Conservation (phyloP, 2,329 filamentous ascomycete genomes). For the Sarocladium oryzae region DNA sequence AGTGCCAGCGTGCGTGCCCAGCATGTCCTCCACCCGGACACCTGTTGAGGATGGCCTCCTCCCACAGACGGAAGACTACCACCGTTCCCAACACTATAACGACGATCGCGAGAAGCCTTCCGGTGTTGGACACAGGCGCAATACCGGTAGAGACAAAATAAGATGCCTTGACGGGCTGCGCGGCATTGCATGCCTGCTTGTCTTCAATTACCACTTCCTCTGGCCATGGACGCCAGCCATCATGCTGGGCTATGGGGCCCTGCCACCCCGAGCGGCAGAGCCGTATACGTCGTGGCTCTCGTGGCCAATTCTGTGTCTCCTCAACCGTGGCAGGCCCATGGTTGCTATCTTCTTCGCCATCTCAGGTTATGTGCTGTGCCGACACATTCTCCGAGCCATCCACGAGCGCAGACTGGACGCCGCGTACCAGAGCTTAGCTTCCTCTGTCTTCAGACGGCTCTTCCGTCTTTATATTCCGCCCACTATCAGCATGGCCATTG, state of each 20-base stretch:
- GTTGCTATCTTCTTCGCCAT: constrained; percentile 38
- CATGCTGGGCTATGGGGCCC: constrained; percentile 33
- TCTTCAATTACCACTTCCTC: constrained; percentile 37
- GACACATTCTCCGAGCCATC: constrained; percentile 30
- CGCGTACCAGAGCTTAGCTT: constrained; percentile 30
- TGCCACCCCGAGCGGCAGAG: constrained; percentile 28
- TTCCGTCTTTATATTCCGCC: constrained; percentile 34
- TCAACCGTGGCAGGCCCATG: constrained; percentile 34
- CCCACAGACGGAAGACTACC: neutral
- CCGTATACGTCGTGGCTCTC: constrained; percentile 25
- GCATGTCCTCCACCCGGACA: neutral
- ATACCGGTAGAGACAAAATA: constrained; percentile 25
- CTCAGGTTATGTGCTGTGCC: constrained; percentile 34
- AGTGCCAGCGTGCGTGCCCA: neutral
- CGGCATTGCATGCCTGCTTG: constrained; percentile 34
- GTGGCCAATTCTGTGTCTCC: constrained; percentile 32
- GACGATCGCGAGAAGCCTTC: constrained; percentile 5
- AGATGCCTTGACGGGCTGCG: constrained; percentile 33
- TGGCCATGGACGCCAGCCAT: constrained; percentile 34
- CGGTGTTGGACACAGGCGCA: neutral
- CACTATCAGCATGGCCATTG: constrained; percentile 33
- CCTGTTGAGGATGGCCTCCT: neutral
- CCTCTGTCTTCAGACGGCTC: constrained; percentile 29
- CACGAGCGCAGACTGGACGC: constrained; percentile 28
- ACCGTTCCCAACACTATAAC: neutral